Evolutionary conservation across 148 eudicot species (phyloP), one percentile per base, ranked within the genome.

Genomic region (Linanthus parryae): DNA sequence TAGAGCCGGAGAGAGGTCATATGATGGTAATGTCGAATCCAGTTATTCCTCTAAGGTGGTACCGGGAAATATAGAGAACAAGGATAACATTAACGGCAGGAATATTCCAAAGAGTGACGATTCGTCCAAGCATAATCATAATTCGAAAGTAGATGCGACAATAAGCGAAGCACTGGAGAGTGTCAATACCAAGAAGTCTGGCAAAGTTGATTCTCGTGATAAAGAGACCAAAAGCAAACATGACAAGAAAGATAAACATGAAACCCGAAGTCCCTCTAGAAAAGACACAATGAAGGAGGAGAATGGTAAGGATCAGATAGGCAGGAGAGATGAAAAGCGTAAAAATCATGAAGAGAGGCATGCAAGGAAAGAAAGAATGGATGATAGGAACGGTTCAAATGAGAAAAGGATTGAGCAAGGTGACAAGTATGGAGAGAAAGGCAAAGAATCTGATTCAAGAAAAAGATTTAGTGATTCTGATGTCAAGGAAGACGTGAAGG

Each of bases 381-480:
- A 68, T 46, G 78, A 74, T 62, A 48, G 49, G 54, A 68, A 67
- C 62, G 67, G 53, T 28, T 66, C 71, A 24, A 82, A 67, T 73
- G 96, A 77, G 26, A 81, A 59, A 55, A 62, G 18, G 52, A 92
- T 77, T 58, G 90, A 79, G 46, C 75, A 73, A 58, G 76, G 63
- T 59, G 48, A 38, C 29, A 75, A 67, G 65, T 52, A 43, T 66
- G 77, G 46, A 58, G 88, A 80, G 37, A 89, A 73, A 64, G 56
- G 31, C 5, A 80, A 62, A 77, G 83, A 75, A 33, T 66, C 74
- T 48, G 89, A 79, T 58, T 72, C 81, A 24, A 72, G 66, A 56
- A 84, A 73, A 65, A 68, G 71, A 53, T 69, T 73, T 24, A 73
- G 72, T 48, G 74, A 69, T 39, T 71, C 48, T 57, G 78, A 73